Base-by-base conservation (phyloP, 1,284 basidiomycete genomes). In the Moesziomyces aphidis region DNA sequence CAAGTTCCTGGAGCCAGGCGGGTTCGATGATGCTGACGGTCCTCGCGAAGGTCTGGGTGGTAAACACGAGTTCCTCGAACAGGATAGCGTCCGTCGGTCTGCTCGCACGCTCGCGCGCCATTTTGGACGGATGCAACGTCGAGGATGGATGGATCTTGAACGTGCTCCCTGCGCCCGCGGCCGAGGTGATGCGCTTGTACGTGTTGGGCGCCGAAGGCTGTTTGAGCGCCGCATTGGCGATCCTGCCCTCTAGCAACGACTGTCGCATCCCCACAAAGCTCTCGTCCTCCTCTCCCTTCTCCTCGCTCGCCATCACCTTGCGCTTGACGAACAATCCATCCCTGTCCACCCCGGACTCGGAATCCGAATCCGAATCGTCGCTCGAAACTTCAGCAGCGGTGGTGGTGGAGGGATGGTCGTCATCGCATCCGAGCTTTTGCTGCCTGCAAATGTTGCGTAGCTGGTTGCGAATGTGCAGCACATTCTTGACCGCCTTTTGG, bases 61-160 rank as follows among this genome's bases (percentile, higher is more conserved):
- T 83, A n/a, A 82, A 73, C n/a, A 80, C 71, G 7, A 83, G 56
- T 60, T 84, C 83, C 34, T 84, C 83, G 53, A 84, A 83, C 49
- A 83, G 48, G 47, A 84, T 78, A 23, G 76, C 72, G 31, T 65
- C 69, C 50, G 62, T 56, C 46, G 57, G 63, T 26, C 52, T 59
- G 7, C 5, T 31, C 2, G 45, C 59, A 0, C 54, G 48, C 52
- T 74, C 54, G 48, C 63, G 43, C 47, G 63, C 62, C 51, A 72
- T 19, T 13, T 67, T 64, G 15, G 69, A 58, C 0, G 74, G 67
- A 47, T 79, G 76, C 51, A 84, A 49, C 0, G 69, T 61, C 22
- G 79, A 81, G 21, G 72, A 61, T 3, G 83, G 83, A 45, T 83
- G 82, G 39, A 84, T 75, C 39, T 77, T 79, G 56, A 84, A 81